Conservation (phyloP, 2,329 filamentous ascomycete genomes). For the Zasmidium citrigriseum region DNA sequence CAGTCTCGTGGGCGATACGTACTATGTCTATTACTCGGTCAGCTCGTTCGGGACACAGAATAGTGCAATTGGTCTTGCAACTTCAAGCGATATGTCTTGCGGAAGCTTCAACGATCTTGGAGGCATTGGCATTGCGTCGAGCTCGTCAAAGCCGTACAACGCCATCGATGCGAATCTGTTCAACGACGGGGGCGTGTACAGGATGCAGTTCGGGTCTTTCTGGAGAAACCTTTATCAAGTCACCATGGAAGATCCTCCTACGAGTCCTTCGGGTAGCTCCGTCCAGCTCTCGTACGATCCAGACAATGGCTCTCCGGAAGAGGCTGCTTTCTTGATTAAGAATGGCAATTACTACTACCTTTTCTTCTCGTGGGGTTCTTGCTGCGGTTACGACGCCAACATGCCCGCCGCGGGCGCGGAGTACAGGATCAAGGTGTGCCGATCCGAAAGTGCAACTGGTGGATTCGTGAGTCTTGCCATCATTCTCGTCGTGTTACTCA, state of each 20-base stretch:
- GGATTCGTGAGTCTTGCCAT: slow-evolving; percentile 46
- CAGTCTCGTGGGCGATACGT: slow-evolving; percentile 56
- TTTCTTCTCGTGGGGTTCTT: slow-evolving; percentile 63
- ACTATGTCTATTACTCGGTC: slow-evolving; percentile 69
- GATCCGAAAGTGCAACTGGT: slow-evolving; percentile 54
- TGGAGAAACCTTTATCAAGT: slow-evolving; percentile 67
- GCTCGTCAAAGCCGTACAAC: slow-evolving; percentile 44
- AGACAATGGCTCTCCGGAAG: slow-evolving; percentile 53
- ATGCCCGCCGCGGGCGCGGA: slow-evolving; percentile 59
- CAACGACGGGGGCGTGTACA: slow-evolving; percentile 45
- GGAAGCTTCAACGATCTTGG: slow-evolving; percentile 64
- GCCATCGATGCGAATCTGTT: slow-evolving; percentile 56
- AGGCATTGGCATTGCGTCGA: slow-evolving; percentile 54
- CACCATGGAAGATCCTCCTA: slow-evolving; percentile 42
- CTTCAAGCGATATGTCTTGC: slow-evolving; percentile 50
- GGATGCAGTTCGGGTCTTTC: slow-evolving; percentile 67
- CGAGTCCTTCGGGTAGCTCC: slow-evolving; percentile 37
- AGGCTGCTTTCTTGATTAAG: slow-evolving; percentile 60
- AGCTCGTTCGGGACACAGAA: slow-evolving; percentile 62
- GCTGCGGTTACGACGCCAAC: slow-evolving; percentile 59
- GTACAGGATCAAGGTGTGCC: slow-evolving; percentile 67
- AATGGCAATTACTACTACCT: slow-evolving; percentile 63
- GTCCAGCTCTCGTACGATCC: slow-evolving; percentile 58
- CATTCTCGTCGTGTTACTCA: slow-evolving; percentile 14
- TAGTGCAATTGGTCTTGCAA: slow-evolving; percentile 63